Percentiles rank a stretch among this genome's conserved stretches.
phyloP scores from a whole-genome alignment of 352 stramenopile species.

The Phytopythium vexans region DNA sequence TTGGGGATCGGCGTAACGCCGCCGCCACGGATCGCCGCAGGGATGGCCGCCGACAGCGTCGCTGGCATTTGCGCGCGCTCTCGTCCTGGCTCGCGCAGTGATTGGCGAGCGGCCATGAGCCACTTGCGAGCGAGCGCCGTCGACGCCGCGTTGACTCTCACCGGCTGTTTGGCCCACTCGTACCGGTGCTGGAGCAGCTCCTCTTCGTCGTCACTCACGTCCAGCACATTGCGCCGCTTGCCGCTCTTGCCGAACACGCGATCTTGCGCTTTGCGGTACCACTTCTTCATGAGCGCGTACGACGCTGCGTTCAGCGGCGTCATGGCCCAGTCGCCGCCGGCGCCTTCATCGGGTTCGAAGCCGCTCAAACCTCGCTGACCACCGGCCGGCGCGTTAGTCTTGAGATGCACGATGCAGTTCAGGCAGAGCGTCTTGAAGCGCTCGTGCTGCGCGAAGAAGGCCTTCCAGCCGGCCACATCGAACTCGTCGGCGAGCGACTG shows the following conservation, averaged over 20 bases:
- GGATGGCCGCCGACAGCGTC: constrained; percentile 52
- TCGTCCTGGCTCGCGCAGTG: constrained; percentile 28
- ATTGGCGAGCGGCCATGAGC: constrained; percentile 63
- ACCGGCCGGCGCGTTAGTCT: constrained; percentile 26
- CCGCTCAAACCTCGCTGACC: constrained; percentile 18
- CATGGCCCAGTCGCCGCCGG: constrained; percentile 32
- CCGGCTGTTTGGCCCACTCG: constrained; percentile 75
- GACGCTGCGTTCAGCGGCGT: constrained; percentile 83
- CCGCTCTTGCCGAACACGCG: constrained; percentile 82
- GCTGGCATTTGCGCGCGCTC: constrained; percentile 26
- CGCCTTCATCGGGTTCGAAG: constrained; percentile 10
- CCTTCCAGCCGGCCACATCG: constrained; percentile 93
- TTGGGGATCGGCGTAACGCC: constrained; percentile 51
- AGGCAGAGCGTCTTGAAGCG: constrained; percentile 95
- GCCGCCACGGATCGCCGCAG: constrained; percentile 42
- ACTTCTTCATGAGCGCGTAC: constrained; percentile 89
- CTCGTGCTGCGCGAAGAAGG: constrained; percentile 93
- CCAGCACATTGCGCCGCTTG: constrained; percentile 48
- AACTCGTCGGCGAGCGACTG: constrained; percentile 89
- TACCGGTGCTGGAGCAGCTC: constrained; percentile 60
- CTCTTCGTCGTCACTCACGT: constrained; percentile 89
- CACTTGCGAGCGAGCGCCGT: constrained; percentile 83
- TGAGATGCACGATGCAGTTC: constrained; percentile 88
- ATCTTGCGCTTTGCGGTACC: constrained; percentile 89
- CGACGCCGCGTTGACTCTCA: constrained; percentile 71